phyloP scores from a whole-genome alignment of 441 rosid genomes.

The Erodium texanum region DNA sequence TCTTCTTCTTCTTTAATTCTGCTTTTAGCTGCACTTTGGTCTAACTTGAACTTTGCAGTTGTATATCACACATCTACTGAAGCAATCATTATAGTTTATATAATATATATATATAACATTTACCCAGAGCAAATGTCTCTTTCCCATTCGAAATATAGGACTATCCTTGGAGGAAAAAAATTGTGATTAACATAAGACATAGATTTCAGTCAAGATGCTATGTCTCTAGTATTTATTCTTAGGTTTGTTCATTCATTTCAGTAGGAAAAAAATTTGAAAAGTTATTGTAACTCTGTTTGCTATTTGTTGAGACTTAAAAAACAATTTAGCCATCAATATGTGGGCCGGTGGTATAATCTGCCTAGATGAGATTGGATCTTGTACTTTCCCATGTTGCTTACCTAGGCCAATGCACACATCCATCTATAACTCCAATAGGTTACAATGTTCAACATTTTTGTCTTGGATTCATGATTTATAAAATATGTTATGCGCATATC shows the following conservation, averaged over 20 bases:
- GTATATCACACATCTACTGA: background rate
- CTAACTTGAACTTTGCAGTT: too few relatives aligned
- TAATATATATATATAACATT: background rate
- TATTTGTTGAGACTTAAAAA: background rate
- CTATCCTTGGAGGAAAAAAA: background rate
- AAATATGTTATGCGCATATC: background rate
- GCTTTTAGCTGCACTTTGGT: too few relatives aligned
- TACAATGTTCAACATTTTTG: background rate
- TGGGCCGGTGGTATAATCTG: background rate
- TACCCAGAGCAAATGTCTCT: background rate
- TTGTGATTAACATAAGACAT: background rate
- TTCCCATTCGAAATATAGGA: background rate
- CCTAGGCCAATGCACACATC: background rate
- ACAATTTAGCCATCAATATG: background rate
- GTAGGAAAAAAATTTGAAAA: background rate
- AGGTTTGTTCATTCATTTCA: background rate
- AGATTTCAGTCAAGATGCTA: background rate
- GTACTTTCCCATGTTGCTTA: background rate
- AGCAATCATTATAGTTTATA: background rate
- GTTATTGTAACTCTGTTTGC: background rate
- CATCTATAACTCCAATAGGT: background rate
- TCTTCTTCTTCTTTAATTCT: too few relatives aligned
- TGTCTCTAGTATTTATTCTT: background rate
- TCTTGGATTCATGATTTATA: background rate
- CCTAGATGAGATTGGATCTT: background rate